Evolutionary conservation across 495 filamentous ascomycete species (phyloP), one percentile per base, ranked within the genome.

Genomic region (Aspergillus steynii): DNA sequence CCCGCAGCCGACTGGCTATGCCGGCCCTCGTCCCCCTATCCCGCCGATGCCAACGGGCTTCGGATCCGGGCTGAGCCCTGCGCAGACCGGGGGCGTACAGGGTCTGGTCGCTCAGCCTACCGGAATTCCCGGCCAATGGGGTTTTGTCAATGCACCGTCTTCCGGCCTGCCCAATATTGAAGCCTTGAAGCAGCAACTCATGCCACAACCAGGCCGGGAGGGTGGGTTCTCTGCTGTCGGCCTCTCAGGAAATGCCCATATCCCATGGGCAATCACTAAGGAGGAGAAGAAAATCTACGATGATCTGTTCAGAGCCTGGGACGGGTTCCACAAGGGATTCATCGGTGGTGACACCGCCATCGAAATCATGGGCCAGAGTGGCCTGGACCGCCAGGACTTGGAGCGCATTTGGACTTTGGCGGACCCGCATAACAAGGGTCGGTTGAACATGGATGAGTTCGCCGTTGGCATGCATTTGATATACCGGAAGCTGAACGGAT

Each of bases 401-500:
- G 96, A 98, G 78, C 83, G 86, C 32, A 87, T 97, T 62, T 99
- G 96, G 96, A 98, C 95, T 29, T 78, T 99, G 29, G 91, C 94
- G 6, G 96, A 99, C 72, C 87, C 95, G 29, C 85, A 91, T 56
- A 96, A 99, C 74, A 92, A 90, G 68, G 96, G 96, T 12, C 86
- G 92, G 61, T 84, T 99, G 4, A 93, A 99, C 63, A 88, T 98
- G 76, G 96, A 99, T 72, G 96, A 99, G 68, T 99, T 99, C 72
- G 93, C 96, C 20, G 93, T 99, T 46, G 94, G 91, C 6, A 99
- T 99, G 95, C 96, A 99, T 83, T 77, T 99, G 72, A 98, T 99
- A 58, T 99, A 98, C 71, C 86, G 96, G 63, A 96, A 93, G 70
- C 82, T 98, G 29, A 98, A 98, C 63, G 93, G 93, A 29, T 97